Evolutionary conservation across 306 rosid species (phyloP).

Genomic region (Quercus mongolica): DNA sequence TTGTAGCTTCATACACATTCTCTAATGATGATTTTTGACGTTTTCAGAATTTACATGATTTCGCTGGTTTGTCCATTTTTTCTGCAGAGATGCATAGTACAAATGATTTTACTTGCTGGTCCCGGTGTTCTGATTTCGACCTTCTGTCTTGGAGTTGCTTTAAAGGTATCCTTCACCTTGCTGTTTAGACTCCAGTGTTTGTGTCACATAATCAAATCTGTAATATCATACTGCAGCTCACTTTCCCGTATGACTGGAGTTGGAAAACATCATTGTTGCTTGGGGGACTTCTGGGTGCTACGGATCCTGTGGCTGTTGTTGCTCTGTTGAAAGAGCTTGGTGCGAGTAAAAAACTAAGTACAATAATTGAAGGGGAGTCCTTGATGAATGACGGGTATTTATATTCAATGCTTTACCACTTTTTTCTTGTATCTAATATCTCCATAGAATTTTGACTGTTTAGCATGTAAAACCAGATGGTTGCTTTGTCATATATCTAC

Average conservation of each 20-base stretch:
- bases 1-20: conserved; percentile 12
- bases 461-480: background rate
- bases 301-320: conserved; percentile 98
- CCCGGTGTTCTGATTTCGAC: conserved; percentile 85
- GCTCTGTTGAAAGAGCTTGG: conserved; percentile 94
- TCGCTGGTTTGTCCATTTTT: conserved; percentile 13
- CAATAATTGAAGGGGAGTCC: conserved; percentile 96
- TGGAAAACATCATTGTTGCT: conserved; percentile 96
- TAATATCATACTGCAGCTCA: conserved; percentile 48
- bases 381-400: conserved; percentile 97
- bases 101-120: conserved; percentile 85
- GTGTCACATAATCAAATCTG: conserved; percentile 9
- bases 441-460: background rate
- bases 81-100: conserved; percentile 81
- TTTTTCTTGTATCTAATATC: background rate
- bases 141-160: conserved; percentile 73
- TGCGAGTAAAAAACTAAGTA: conserved; percentile 92
- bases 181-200: conserved; percentile 8
- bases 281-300: conserved; percentile 95
- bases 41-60: background rate
- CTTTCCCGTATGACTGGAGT: conserved; percentile 86
- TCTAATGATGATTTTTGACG: background rate
- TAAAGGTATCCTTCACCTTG: conserved; percentile 59
- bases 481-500: background rate
- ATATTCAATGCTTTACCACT: conserved; percentile 1